Conservation (phyloP, 495 filamentous ascomycete genomes). For the Podospora sp. region DNA sequence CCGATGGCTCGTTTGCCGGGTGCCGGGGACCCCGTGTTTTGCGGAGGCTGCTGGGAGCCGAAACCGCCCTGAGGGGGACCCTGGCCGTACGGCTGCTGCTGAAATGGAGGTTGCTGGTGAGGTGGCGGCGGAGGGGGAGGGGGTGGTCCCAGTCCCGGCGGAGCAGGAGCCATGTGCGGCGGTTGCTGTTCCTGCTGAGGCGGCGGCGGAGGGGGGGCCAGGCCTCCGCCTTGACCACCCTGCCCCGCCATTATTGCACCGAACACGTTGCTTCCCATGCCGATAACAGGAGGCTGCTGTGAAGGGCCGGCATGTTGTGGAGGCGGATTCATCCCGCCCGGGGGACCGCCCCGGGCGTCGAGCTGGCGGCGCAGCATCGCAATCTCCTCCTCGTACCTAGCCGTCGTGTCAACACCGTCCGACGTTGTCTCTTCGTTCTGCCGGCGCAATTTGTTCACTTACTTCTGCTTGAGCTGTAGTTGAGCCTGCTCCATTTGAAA, state of each 20-base stretch:
- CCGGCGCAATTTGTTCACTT: constrained; percentile 33
- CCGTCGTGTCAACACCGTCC: neutral
- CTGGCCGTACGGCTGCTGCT: constrained; percentile 51
- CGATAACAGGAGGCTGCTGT: constrained; percentile 76
- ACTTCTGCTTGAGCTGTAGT: constrained; percentile 87
- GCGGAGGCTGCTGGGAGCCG: constrained; percentile 66
- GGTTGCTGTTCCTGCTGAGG: constrained; percentile 59
- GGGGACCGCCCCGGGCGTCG: constrained; percentile 74
- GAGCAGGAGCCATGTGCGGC: constrained; percentile 63
- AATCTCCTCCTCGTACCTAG: constrained; percentile 92
- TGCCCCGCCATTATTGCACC: constrained; percentile 94
- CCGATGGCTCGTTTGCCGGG: constrained; percentile 67
- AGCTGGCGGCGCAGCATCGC: constrained; percentile 82
- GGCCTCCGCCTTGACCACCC: constrained; percentile 80
- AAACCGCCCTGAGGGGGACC: constrained; percentile 54
- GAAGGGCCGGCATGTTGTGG: constrained; percentile 75
- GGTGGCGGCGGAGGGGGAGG: constrained; percentile 60
- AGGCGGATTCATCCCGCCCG: constrained; percentile 63
- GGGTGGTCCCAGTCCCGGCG: constrained; percentile 65
- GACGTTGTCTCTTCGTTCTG: constrained; percentile 13
- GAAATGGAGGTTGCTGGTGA: constrained; percentile 53
- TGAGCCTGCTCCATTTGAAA: constrained; percentile 88
- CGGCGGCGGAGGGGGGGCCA: constrained; percentile 82
- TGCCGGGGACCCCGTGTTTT: constrained; percentile 83
- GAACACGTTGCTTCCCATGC: constrained; percentile 92